Evolutionary conservation across 768 basidiomycete species (phyloP).

Genomic region (Postia placenta): DNA sequence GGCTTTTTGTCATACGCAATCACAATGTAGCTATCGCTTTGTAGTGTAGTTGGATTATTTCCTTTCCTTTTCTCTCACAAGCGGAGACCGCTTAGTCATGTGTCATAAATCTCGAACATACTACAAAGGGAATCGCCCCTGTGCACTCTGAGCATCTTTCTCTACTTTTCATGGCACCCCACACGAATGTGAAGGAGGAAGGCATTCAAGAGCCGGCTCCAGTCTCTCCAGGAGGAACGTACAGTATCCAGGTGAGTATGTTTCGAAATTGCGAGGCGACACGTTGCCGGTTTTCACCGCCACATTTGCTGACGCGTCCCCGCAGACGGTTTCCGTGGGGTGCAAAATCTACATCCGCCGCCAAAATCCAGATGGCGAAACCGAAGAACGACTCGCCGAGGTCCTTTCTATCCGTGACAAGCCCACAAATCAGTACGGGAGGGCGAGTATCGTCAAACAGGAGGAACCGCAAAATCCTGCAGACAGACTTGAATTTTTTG

Average conservation of each 20-base stretch:
- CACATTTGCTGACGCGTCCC: conserved; percentile 16
- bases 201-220: conserved; percentile 46
- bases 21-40: background rate
- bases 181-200: conserved; percentile 29
- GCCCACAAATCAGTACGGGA: conserved; percentile 56
- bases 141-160: background rate
- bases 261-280: conserved; percentile 12
- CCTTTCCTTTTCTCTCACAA: background rate
- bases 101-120: conserved; percentile 10
- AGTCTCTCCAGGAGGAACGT: conserved; percentile 69
- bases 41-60: background rate
- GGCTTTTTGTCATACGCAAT: background rate
- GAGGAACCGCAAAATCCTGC: conserved; percentile 51
- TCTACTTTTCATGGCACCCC: conserved; percentile 19
- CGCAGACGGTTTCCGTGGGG: conserved; percentile 81
- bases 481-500: conserved; percentile 90
- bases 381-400: conserved; percentile 92
- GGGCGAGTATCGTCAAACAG: conserved; percentile 33
- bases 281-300: conserved; percentile 17
- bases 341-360: conserved; percentile 94
- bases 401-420: conserved; percentile 93
- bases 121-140: background rate
- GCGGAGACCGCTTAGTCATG: conserved; percentile 8
- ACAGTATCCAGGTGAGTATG: conserved; percentile 61
- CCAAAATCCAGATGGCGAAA: conserved; percentile 62